Evolutionary conservation across 1,284 basidiomycete species (phyloP).

Genomic region (Puccinia coronata): DNA sequence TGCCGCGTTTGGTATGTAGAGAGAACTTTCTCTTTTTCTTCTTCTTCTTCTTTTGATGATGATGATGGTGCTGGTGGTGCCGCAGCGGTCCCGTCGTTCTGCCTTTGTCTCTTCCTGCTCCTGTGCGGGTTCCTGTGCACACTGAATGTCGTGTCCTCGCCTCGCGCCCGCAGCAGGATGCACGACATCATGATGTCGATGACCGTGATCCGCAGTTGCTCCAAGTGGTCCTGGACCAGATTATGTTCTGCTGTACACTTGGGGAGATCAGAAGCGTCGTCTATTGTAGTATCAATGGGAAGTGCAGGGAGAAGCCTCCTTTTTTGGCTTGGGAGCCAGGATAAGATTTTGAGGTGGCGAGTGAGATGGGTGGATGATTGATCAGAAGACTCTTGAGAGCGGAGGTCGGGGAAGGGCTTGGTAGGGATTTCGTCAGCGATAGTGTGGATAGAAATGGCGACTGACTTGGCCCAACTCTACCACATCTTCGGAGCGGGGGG

Average conservation of each 20-base stretch:
- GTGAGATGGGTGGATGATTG: background rate
- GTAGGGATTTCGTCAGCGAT: background rate
- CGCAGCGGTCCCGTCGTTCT: background rate
- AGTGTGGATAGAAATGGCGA: background rate
- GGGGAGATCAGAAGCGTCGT: background rate
- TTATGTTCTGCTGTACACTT: background rate
- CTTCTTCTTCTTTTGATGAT: no score
- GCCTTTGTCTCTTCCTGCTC: background rate
- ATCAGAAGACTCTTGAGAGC: background rate
- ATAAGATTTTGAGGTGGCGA: background rate
- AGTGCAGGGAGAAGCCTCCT: background rate
- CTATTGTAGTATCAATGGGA: background rate
- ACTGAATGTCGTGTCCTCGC: no score
- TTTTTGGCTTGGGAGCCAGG: background rate
- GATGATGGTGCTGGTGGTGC: background rate
- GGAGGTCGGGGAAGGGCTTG: background rate
- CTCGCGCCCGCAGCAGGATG: background rate
- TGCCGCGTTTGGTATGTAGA: background rate
- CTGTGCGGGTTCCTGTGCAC: background rate
- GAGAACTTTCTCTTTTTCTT: no score
- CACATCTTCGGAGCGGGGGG: background rate
- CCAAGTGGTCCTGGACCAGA: background rate
- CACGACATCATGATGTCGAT: conserved; percentile 16
- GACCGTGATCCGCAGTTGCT: background rate
- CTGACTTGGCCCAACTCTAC: conserved; percentile 1